phyloP scores from a whole-genome alignment of 768 basidiomycete species.

The Russula earlei region DNA sequence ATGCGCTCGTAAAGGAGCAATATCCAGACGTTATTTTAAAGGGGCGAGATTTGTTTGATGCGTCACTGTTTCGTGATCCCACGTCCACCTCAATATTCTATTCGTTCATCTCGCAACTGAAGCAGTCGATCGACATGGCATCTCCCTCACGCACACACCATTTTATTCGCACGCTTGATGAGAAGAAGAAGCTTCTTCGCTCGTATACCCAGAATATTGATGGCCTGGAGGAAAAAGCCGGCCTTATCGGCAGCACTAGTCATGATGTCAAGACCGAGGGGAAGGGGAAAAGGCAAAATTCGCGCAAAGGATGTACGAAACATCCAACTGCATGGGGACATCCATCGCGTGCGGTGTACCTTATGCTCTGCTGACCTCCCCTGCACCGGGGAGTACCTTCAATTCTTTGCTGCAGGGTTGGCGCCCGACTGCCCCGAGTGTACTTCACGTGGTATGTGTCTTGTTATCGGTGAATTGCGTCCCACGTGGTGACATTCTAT shows the following conservation, averaged over 20 bases:
- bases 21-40: constrained; percentile 78
- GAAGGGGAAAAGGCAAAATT: constrained; percentile 65
- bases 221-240: constrained; percentile 77
- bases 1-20: constrained; percentile 79
- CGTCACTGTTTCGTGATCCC: constrained; percentile 79
- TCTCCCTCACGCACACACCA: constrained; percentile 77
- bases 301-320: constrained; percentile 68
- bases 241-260: constrained; percentile 60
- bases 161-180: constrained; percentile 78
- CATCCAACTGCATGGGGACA: constrained; percentile 91
- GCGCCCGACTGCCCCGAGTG: constrained; percentile 89
- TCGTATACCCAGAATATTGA: constrained; percentile 99
- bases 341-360: constrained; percentile 82
- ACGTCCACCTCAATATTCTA: constrained; percentile 86
- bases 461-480: background rate
- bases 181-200: constrained; percentile 75
- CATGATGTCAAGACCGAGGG: constrained; percentile 38
- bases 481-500: constrained; percentile 11
- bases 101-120: constrained; percentile 89
- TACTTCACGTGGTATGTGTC: constrained; percentile 58
- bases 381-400: constrained; percentile 53
- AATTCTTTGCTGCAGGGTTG: constrained; percentile 54
- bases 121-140: constrained; percentile 71
- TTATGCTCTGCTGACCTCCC: constrained; percentile 74
- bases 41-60: constrained; percentile 93